A percentile compares a stretch with the other conserved stretches of the same genome.
Evolutionary conservation across 371 early-diverging fungal species (phyloP).

Genomic region (Chytridium lagenaria): DNA sequence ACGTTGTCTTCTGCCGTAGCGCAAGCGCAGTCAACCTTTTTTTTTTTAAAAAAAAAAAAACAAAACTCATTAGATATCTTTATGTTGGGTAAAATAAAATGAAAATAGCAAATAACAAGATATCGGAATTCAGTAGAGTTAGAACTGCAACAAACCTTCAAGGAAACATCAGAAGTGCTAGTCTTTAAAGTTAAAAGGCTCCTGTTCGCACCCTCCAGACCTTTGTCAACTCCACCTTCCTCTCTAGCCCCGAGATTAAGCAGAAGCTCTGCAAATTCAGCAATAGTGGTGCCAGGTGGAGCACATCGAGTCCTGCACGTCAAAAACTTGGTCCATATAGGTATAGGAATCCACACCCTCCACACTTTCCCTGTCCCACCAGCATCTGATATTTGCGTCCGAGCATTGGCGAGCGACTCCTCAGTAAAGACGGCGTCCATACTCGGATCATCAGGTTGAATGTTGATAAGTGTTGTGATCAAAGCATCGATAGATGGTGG

Average conservation of each 20-base stretch:
- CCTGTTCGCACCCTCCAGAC: background rate
- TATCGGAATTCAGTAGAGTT: background rate
- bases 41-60: no score
- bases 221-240: background rate
- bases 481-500: background rate
- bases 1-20: constrained; percentile 4
- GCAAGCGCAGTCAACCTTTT: constrained; percentile 11
- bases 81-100: no score
- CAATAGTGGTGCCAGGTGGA: constrained; percentile 9
- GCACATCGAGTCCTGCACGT: background rate
- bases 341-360: constrained; percentile 15
- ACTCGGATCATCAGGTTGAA: background rate
- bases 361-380: background rate
- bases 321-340: constrained; percentile 8
- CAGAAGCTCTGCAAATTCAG: constrained; percentile 4
- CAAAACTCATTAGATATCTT: no score
- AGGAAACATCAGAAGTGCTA: background rate
- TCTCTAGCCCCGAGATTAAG: constrained; percentile 1
- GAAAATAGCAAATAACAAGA: background rate
- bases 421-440: background rate
- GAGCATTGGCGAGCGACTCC: background rate
- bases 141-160: background rate
- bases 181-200: background rate
- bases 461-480: background rate
- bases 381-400: background rate